A percentile compares a stretch with the other conserved stretches of the same genome.
These are phyloP conservation scores for Amauroascus verrucosus DNA, from an alignment of 2,329 filamentous ascomycete species.

Conservation along the genomic window DNA sequence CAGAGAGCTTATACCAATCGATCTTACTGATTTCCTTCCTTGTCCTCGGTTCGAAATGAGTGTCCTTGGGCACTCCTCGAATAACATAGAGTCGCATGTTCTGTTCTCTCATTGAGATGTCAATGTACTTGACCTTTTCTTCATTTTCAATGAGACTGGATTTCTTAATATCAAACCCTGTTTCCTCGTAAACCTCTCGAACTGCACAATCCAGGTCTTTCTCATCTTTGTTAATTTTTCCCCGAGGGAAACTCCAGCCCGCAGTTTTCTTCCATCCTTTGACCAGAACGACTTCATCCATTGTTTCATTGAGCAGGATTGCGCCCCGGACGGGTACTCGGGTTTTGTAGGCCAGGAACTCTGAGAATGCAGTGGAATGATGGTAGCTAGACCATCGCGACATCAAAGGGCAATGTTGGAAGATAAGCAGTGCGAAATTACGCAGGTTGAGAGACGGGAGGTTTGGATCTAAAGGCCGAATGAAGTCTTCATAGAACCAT, in stretches of 20 bases:
- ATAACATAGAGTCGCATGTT: conserved; percentile 91
- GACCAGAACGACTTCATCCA: conserved; percentile 88
- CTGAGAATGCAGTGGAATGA: conserved; percentile 73
- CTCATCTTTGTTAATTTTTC: conserved; percentile 98
- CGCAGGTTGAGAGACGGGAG: conserved; percentile 78
- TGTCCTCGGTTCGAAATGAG: conserved; percentile 77
- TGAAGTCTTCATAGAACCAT: conserved; percentile 99
- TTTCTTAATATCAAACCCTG: conserved; percentile 68
- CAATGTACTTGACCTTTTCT: conserved; percentile 68
- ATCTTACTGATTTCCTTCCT: conserved; percentile 98
- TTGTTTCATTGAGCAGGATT: conserved; percentile 83
- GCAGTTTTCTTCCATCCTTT: conserved; percentile 97
- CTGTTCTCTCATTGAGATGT: conserved; percentile 83
- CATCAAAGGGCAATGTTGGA: conserved; percentile 85
- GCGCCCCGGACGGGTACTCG: conserved; percentile 87
- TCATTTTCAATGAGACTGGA: conserved; percentile 67
- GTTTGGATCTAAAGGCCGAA: conserved; percentile 74
- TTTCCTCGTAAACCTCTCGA: conserved; percentile 92
- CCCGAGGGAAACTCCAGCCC: conserved; percentile 91
- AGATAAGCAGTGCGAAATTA: conserved; percentile 79
- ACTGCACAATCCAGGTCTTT: conserved; percentile 87
- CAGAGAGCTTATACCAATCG: conserved; percentile 82
- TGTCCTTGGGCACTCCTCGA: conserved; percentile 75
- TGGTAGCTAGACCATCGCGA: conserved; percentile 67
- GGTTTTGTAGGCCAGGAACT: conserved; percentile 91